Base-by-base conservation (phyloP, 2,329 filamentous ascomycete species). In the Atkinsonella hypoxylon region DNA sequence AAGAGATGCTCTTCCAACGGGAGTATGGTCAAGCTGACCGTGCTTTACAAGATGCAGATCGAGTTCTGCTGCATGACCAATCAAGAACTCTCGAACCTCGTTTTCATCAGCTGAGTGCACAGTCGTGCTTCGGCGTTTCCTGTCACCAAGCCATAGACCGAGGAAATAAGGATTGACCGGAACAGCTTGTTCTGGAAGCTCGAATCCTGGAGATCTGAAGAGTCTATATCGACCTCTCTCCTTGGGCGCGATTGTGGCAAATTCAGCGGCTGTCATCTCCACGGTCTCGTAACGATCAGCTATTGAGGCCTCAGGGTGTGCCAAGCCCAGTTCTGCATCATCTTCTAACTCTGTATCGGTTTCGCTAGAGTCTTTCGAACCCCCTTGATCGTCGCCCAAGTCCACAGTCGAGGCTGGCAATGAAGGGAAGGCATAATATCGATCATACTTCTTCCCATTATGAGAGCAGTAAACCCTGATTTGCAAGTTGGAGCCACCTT, bases 241-340 rank as follows among this genome's bases (percentile, higher is more conserved):
- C n/a, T 61, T 54, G 2, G 57, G 45, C 30, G 62, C 58, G 32
- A 74, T 59, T 39, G 63, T 57, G 52, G 72, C 70, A 53, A 71
- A 74, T 22, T 74, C 61, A 30, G 62, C 63, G 9, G 72, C 71
- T 15, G 70, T 73, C 61, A 74, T 72, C 55, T 73, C 68, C 15
- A 73, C 64, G 10, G 67, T 71, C 9, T 72, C 67, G 49, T 61
- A 70, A 22, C 48, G 55, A 31, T 65, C 58, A 45, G 56, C 39
- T 42, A 10, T 13, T 17, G 39, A 42, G 20, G 18, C 15, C 17
- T 42, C 39, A 17, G 39, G 39, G 39, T 42, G 39, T 42, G 39
- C n/a, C 39, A 11, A 20, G 39, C 5, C n/a, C 10, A 42, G 13
- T 11, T 18, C 18, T 22, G 39, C 39, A 17, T 17, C 39, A n/a